These are phyloP conservation scores for Laetiporus sulphureus DNA, from an alignment of 1,284 basidiomycete genomes.

Conservation along the genomic window DNA sequence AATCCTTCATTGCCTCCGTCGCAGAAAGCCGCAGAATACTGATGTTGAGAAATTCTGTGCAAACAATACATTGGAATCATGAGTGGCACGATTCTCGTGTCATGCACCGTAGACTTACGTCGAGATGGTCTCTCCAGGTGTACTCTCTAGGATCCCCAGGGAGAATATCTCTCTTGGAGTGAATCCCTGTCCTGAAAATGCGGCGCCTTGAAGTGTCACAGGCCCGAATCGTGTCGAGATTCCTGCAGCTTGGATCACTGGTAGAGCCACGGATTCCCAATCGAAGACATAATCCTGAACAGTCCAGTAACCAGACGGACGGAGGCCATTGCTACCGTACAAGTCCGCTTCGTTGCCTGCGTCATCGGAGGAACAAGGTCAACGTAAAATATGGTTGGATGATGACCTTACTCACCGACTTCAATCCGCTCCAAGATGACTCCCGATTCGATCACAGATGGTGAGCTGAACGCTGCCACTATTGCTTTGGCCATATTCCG, in stretches of 20 bases:
- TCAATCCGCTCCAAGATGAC: conserved; percentile 27
- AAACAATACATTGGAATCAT: background rate
- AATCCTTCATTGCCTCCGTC: conserved; percentile 40
- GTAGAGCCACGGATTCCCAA: conserved; percentile 29
- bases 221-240: conserved; percentile 17
- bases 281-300: conserved; percentile 45
- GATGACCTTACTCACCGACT: conserved; percentile 7
- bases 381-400: background rate
- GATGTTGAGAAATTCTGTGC: conserved; percentile 54
- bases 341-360: conserved; percentile 55
- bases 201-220: conserved; percentile 45
- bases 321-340: conserved; percentile 43
- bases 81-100: background rate
- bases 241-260: conserved; percentile 26
- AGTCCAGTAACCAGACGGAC: conserved; percentile 35
- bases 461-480: conserved; percentile 40
- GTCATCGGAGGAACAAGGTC: background rate
- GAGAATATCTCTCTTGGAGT: conserved; percentile 46
- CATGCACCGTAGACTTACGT: conserved; percentile 19
- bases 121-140: conserved; percentile 26
- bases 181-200: conserved; percentile 50
- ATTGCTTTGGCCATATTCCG: conserved; percentile 51
- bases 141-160: conserved; percentile 26
- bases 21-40: conserved; percentile 55
- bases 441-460: conserved; percentile 33